Evolutionary conservation across 371 early-diverging fungal genomes (phyloP).

Genomic region (Mortierella sp.): DNA sequence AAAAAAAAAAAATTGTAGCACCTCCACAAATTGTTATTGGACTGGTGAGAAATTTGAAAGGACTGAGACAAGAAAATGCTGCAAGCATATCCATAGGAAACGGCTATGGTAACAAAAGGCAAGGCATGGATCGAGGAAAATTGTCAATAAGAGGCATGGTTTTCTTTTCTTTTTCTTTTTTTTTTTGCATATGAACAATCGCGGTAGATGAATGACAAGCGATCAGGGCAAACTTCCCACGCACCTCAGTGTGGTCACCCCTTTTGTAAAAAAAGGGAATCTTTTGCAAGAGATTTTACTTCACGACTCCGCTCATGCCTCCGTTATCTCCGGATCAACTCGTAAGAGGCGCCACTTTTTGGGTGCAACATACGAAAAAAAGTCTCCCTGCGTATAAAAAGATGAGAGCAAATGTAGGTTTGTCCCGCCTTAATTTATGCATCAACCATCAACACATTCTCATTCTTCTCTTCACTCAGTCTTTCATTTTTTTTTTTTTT

Average conservation of each 20-base stretch:
- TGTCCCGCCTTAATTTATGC: too few species aligned
- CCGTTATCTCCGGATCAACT: constrained; percentile 1
- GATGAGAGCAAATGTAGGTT: not conserved
- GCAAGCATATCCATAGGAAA: too few species aligned
- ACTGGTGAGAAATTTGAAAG: too few species aligned
- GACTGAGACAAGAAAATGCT: too few species aligned
- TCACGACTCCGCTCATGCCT: not conserved
- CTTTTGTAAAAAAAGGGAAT: not conserved
- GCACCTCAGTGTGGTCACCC: not conserved
- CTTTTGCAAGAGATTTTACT: not conserved
- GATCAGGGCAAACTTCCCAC: not conserved
- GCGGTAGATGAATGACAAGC: not conserved
- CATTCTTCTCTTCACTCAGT: not conserved
- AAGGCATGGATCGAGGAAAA: too few species aligned
- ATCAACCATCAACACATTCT: constrained; percentile 2
- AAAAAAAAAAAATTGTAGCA: too few species aligned
- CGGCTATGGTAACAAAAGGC: too few species aligned
- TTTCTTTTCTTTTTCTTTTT: too few species aligned
- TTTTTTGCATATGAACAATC: not conserved
- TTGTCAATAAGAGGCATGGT: too few species aligned
- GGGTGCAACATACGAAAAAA: not conserved
- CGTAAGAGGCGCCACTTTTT: constrained; percentile 15
- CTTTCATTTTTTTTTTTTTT: not conserved
- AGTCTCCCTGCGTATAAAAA: not conserved
- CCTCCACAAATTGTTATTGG: too few species aligned